Conservation (phyloP, 2,329 filamentous ascomycete species). For the Pseudopithomyces chartarum region DNA sequence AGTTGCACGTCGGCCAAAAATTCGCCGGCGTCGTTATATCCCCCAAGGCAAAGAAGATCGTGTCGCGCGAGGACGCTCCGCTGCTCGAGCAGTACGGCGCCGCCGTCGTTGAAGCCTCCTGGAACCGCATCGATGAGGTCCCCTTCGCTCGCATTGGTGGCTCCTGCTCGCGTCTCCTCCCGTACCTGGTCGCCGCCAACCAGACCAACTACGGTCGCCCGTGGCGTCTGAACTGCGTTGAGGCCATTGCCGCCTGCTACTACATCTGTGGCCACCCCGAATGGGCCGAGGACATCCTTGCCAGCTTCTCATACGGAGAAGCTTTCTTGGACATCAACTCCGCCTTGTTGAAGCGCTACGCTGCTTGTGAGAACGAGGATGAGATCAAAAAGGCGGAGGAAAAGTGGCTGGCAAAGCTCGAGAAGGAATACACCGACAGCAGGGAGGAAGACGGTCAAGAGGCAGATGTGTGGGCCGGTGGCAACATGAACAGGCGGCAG, state of each 20-base stretch:
- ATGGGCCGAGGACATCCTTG: constrained; percentile 84
- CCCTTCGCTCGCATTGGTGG: constrained; percentile 91
- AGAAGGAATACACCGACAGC: constrained; percentile 85
- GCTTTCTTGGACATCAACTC: constrained; percentile 92
- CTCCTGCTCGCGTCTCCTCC: constrained; percentile 81
- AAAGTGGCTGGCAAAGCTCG: constrained; percentile 86
- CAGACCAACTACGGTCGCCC: constrained; percentile 97
- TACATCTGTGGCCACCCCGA: constrained; percentile 89
- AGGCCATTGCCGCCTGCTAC: constrained; percentile 91
- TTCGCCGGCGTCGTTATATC: constrained; percentile 92
- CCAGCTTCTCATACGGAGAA: constrained; percentile 84
- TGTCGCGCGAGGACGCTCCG: constrained; percentile 82
- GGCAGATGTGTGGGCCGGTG: constrained; percentile 85
- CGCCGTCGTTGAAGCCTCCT: constrained; percentile 95
- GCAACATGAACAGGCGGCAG: constrained; percentile 77
- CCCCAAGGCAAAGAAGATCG: constrained; percentile 85
- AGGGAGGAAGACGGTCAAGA: constrained; percentile 63
- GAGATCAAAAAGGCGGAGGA: constrained; percentile 83
- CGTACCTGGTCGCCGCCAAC: constrained; percentile 95
- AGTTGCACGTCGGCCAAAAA: constrained; percentile 88
- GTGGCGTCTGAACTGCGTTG: constrained; percentile 93
- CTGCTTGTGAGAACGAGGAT: constrained; percentile 79
- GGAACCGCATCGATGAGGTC: constrained; percentile 90
- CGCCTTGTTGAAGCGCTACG: constrained; percentile 80
- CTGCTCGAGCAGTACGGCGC: constrained; percentile 87